Percentiles rank a stretch among this genome's conserved stretches.
phyloP scores from a whole-genome alignment of 177 flowering plant species.

The Tripterygium wilfordii region DNA sequence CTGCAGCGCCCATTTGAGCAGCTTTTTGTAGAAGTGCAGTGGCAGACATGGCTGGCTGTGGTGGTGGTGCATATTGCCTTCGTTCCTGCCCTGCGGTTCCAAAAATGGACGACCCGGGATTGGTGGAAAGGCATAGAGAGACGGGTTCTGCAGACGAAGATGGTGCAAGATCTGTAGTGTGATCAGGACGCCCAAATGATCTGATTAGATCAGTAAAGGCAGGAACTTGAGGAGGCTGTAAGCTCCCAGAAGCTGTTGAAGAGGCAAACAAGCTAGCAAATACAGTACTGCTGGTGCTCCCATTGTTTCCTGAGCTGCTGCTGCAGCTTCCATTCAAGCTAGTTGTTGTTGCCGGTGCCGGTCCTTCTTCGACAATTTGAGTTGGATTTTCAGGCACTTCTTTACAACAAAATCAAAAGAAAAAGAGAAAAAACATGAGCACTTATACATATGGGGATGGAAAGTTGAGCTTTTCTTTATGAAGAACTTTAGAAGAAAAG shows the following conservation, averaged over 20 bases:
- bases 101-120: slow-evolving; percentile 45
- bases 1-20: slow-evolving; percentile 86
- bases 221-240: slow-evolving; percentile 32
- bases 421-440: slow-evolving; percentile 1
- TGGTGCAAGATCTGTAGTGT: slow-evolving; percentile 22
- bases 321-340: slow-evolving; percentile 35
- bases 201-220: slow-evolving; percentile 32
- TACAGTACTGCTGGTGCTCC: slow-evolving; percentile 32
- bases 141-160: slow-evolving; percentile 40
- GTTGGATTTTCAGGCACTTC: slow-evolving; percentile 30
- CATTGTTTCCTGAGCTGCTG: slow-evolving; percentile 30
- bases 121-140: slow-evolving; percentile 55
- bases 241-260: slow-evolving; percentile 35
- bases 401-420: slow-evolving; percentile 7
- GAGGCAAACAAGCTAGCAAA: slow-evolving; percentile 63
- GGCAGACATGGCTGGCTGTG: slow-evolving; percentile 58
- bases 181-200: slow-evolving; percentile 22
- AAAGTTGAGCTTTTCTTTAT: slow-evolving; percentile 12
- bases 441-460: slow-evolving; percentile 7
- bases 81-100: slow-evolving; percentile 36
- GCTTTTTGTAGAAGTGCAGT: slow-evolving; percentile 94
- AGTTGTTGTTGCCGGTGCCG: neutral
- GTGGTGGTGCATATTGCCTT: slow-evolving; percentile 37
- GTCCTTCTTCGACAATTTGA: slow-evolving; percentile 29
- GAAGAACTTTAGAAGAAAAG: slow-evolving; percentile 16